Base-by-base conservation (phyloP, 116 monocot genomes). In the Papilionanthe hybrid region DNA sequence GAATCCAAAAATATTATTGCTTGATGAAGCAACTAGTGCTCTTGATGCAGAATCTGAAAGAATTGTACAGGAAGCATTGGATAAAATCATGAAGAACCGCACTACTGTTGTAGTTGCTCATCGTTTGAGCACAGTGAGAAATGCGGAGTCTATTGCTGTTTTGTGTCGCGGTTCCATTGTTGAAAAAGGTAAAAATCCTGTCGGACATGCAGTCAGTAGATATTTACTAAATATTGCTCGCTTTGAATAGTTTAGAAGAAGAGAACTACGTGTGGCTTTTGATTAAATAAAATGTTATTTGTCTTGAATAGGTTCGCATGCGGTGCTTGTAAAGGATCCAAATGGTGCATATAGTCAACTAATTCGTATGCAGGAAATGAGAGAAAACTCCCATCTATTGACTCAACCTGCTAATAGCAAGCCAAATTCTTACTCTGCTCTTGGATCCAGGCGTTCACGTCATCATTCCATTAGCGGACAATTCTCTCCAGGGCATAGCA, bases 11-110 rank as follows among this genome's bases (percentile, higher is more conserved):
- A 93, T 93, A 78, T 82, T 93, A 42, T 85, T 93, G 68, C 85
- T 93, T 4, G 90, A 93, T 79, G 93, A 93, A 85, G 93, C 93
- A 10, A 93, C 93, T 2, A 93, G 93, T 69, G 88, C 93, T 8
- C 79, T 93, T 13, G 93, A 93, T 84, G 83, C 81, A 19, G 88
- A 93, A 56, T 90, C 93, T 1, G 90, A 90, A 73, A 56, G 78
- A 32, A 72, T 87, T 13, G 90, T 93, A 17, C 93, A 93, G 75
- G 90, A 93, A 12, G 90, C 88, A 68, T 85, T 93, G 19, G 83
- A 85, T 44, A 83, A 86, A 82, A 75, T 88, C 72, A 93, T 88
- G 93, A 72, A 32, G 23, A 78, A 85, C 29, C 78, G 92, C 25
- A 92, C 92, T 15, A 92, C 92, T n/a, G 72, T 90, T 12, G 60